These are phyloP conservation scores for Beauveria rudraprayagi DNA, from an alignment of 2,329 filamentous ascomycete genomes.

Conservation along the genomic window DNA sequence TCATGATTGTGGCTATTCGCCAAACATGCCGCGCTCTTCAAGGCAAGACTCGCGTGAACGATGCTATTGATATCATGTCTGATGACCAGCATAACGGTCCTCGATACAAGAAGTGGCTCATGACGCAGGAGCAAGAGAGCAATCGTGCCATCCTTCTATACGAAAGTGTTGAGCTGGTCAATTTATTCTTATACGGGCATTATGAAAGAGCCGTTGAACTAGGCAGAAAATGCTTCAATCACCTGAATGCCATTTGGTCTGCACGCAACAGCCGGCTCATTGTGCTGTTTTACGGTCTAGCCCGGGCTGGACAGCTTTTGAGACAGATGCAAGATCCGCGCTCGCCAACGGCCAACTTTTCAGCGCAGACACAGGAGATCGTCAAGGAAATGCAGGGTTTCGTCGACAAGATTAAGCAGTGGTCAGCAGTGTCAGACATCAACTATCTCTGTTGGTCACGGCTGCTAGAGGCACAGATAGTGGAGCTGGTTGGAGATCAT, in stretches of 20 bases:
- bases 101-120: slow-evolving; percentile 52
- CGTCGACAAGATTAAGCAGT: slow-evolving; percentile 54
- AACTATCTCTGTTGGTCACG: slow-evolving; percentile 67
- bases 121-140: slow-evolving; percentile 45
- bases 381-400: slow-evolving; percentile 46
- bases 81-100: slow-evolving; percentile 57
- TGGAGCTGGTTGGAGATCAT: slow-evolving; percentile 51
- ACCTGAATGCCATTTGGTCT: slow-evolving; percentile 48
- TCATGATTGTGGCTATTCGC: slow-evolving; percentile 56
- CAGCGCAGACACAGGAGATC: slow-evolving; percentile 37
- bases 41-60: slow-evolving; percentile 56
- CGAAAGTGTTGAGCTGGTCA: slow-evolving; percentile 56
- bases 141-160: slow-evolving; percentile 61
- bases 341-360: slow-evolving; percentile 33
- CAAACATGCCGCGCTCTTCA: slow-evolving; percentile 64
- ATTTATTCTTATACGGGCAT: slow-evolving; percentile 55
- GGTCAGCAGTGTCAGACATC: slow-evolving; percentile 54
- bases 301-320: slow-evolving; percentile 45
- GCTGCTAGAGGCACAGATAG: slow-evolving; percentile 59
- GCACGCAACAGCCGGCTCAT: slow-evolving; percentile 48
- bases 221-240: slow-evolving; percentile 41
- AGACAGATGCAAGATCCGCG: slow-evolving; percentile 41
- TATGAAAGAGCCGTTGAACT: slow-evolving; percentile 52
- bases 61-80: slow-evolving; percentile 50
- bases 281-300: slow-evolving; percentile 52